These are phyloP conservation scores for Eudorina sp. DNA, from an alignment of 139 green algal genomes.

Conservation along the genomic window DNA sequence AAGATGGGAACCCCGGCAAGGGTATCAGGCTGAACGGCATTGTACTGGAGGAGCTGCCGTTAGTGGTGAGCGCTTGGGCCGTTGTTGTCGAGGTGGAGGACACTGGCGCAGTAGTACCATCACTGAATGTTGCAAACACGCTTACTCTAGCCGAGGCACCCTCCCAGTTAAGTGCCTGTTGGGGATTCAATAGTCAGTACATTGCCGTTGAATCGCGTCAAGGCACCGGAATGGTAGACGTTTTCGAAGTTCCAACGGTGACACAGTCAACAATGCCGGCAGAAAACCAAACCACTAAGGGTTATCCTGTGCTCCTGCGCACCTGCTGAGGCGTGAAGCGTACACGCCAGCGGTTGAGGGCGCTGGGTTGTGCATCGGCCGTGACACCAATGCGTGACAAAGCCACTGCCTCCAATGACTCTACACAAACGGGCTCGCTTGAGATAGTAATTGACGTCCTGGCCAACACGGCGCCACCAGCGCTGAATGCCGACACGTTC, in stretches of 20 bases:
- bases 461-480: neutral
- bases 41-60: neutral
- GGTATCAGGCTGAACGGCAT: constrained; percentile 36
- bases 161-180: constrained; percentile 54
- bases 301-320: no score
- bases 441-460: constrained; percentile 20
- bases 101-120: constrained; percentile 53
- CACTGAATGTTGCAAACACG: constrained; percentile 51
- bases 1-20: neutral
- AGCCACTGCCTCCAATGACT: constrained; percentile 46
- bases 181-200: no score
- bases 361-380: neutral
- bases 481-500: neutral
- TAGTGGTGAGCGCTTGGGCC: neutral
- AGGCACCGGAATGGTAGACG: neutral
- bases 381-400: constrained; percentile 28
- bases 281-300: no score
- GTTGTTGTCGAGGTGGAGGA: neutral
- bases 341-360: constrained; percentile 4
- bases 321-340: constrained; percentile 38
- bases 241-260: no score
- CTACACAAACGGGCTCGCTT: constrained; percentile 52
- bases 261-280: no score
- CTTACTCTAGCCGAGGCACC: constrained; percentile 39
- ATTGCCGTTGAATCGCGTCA: no score